These are phyloP conservation scores for Lepidopterella palustris DNA, from an alignment of 495 filamentous ascomycete species.

Conservation along the genomic window DNA sequence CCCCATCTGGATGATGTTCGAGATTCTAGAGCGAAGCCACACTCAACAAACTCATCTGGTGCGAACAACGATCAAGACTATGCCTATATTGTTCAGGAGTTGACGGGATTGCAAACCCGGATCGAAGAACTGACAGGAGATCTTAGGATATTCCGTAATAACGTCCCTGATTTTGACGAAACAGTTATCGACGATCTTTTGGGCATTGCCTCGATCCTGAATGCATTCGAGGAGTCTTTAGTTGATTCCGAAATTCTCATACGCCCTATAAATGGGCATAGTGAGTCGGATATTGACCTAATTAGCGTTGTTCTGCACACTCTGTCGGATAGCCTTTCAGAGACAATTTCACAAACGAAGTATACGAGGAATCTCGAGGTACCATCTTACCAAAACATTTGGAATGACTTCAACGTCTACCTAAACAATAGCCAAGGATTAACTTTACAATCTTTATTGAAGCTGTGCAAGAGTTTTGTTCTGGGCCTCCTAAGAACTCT, in stretches of 20 bases:
- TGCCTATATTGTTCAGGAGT: neutral
- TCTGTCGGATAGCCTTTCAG: conserved; percentile 3
- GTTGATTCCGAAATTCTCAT: neutral
- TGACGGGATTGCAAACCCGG: conserved; percentile 1
- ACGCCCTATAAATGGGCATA: neutral
- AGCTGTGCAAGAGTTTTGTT: conserved; percentile 17
- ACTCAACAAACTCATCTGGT: neutral
- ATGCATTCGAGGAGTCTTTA: conserved; percentile 2
- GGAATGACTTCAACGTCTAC: conserved; percentile 21
- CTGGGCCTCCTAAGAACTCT: conserved; percentile 11
- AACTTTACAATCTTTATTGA: conserved; percentile 4
- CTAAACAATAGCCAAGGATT: conserved; percentile 10
- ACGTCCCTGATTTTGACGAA: conserved; percentile 6
- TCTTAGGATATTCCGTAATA: conserved; percentile 3
- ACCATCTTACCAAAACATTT: conserved; percentile 11
- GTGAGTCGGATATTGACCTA: conserved; percentile 9
- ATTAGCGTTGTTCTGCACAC: conserved; percentile 10
- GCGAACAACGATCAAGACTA: neutral
- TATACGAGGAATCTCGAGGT: neutral
- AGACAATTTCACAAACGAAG: conserved; percentile 11
- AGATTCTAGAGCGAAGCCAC: neutral
- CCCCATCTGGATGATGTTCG: no score
- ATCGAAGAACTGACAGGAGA: conserved; percentile 1
- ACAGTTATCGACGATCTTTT: conserved; percentile 6
- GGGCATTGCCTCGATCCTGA: neutral